Evolutionary conservation across 106 monocot genomes (phyloP), one percentile per base, ranked within the genome.

Genomic region (Posidonia australis): DNA sequence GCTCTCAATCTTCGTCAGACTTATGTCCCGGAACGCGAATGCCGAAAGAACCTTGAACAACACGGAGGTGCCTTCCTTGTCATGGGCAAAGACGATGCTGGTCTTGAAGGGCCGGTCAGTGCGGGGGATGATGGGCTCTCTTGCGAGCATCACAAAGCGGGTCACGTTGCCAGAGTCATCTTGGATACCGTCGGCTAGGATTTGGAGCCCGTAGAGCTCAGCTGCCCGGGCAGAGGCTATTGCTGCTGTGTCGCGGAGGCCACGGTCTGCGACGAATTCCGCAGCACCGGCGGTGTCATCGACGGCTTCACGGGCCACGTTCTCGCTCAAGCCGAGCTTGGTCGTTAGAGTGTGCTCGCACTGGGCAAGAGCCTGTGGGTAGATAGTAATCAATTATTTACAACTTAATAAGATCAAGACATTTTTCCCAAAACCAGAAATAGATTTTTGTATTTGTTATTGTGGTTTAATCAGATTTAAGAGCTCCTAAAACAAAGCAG

Each of bases 81-180:
- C 75, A 52, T 76, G 79, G 0, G 83, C 78, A 44, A 83, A 83
- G 14, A 83, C 83, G 44, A 83, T 83, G 76, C 83, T 83, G 26
- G 83, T 83, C 78, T 82, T 82, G 82, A 82, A 86, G 1, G 76
- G 78, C 18, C 85, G 65, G 69, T 85, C 85, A 0, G 72, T 85
- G 25, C 85, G 72, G 5, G 85, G 85, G 41, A 81, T 76, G 44
- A 85, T 75, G 13, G 85, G 81, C 67, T 85, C 81, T 52, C 86
- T 44, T 28, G 79, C 86, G 65, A 85, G 70, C 78, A 85, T 81
- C 66, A 81, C 72, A 68, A 85, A 85, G 32, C 81, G 67, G 1
- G 85, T 85, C 57, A 81, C 78, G 46, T 85, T 85, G 21, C 76
- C 26, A 2, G 65, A 41, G 65, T 85, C 78, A 58, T 85, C 85